A percentile compares a stretch with the other conserved stretches of the same genome.
Conservation (phyloP, 2,329 filamentous ascomycete genomes). For the Coniochaeta sp. region DNA sequence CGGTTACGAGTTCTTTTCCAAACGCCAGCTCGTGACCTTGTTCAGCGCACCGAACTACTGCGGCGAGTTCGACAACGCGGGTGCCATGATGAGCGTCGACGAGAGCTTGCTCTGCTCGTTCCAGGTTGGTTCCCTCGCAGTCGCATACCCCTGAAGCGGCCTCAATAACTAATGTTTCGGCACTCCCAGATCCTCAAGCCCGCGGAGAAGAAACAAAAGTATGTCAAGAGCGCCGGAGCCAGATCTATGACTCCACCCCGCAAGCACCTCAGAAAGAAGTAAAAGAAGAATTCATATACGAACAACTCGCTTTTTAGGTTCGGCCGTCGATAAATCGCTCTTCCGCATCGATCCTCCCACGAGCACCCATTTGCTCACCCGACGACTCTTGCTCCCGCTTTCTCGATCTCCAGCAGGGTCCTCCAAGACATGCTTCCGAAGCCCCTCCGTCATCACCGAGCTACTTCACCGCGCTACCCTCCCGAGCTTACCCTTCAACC, state of each 20-base stretch:
- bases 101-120: slow-evolving; percentile 98
- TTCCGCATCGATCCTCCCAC: slow-evolving; percentile 11
- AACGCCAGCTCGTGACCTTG: slow-evolving; percentile 91
- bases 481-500: background rate
- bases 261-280: slow-evolving; percentile 57
- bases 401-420: background rate
- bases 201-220: slow-evolving; percentile 99
- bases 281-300: slow-evolving; percentile 66
- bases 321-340: slow-evolving; percentile 73
- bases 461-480: background rate
- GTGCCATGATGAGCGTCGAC: slow-evolving; percentile 99
- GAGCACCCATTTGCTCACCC: slow-evolving; percentile 3
- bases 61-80: slow-evolving; percentile 98
- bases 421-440: background rate
- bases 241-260: slow-evolving; percentile 59
- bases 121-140: slow-evolving; percentile 56
- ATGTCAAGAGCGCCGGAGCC: slow-evolving; percentile 72
- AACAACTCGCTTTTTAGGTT: slow-evolving; percentile 80
- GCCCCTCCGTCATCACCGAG: background rate
- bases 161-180: slow-evolving; percentile 13
- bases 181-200: slow-evolving; percentile 88
- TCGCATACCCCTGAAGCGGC: slow-evolving; percentile 8
- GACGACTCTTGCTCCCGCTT: slow-evolving; percentile 1
- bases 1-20: slow-evolving; percentile 99
- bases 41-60: slow-evolving; percentile 99